These are phyloP conservation scores for Xylaria hypoxylon DNA, from an alignment of 2,329 filamentous ascomycete species.

Conservation along the genomic window DNA sequence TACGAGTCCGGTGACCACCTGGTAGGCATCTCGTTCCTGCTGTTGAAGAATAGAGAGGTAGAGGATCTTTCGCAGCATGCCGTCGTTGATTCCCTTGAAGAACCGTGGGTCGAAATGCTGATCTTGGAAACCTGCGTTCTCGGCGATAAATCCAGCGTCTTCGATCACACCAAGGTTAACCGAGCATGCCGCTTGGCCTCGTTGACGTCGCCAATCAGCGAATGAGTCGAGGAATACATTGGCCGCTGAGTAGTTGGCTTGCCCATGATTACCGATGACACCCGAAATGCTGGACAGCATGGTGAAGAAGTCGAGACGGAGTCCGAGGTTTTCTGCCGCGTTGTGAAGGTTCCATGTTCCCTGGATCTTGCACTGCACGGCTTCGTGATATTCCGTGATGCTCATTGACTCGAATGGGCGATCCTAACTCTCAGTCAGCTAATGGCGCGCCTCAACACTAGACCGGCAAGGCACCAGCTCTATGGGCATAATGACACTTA, in stretches of 20 bases:
- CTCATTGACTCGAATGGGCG: conserved; percentile 49
- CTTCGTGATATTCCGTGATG: conserved; percentile 47
- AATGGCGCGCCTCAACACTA: background rate
- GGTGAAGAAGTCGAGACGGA: conserved; percentile 54
- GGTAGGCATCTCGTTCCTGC: conserved; percentile 10
- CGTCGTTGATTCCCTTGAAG: conserved; percentile 40
- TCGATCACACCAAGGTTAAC: conserved; percentile 56
- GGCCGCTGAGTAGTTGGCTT: conserved; percentile 57
- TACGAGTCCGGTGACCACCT: conserved; percentile 18
- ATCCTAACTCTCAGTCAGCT: conserved; percentile 33
- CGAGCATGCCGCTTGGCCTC: conserved; percentile 51
- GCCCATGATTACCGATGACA: conserved; percentile 51
- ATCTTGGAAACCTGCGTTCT: conserved; percentile 35
- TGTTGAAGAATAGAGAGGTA: conserved; percentile 43
- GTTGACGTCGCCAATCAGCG: conserved; percentile 50
- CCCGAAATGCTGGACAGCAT: conserved; percentile 52
- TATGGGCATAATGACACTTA: conserved; percentile 2
- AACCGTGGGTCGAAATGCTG: conserved; percentile 27
- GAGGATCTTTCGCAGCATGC: conserved; percentile 40
- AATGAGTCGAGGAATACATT: conserved; percentile 57
- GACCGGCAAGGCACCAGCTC: too few species aligned
- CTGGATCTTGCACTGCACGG: conserved; percentile 51
- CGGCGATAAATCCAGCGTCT: conserved; percentile 49
- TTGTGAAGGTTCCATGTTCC: conserved; percentile 57
- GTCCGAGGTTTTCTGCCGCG: conserved; percentile 30